phyloP scores from a whole-genome alignment of 169 alveolate genomes.

The Fabrea salina region DNA sequence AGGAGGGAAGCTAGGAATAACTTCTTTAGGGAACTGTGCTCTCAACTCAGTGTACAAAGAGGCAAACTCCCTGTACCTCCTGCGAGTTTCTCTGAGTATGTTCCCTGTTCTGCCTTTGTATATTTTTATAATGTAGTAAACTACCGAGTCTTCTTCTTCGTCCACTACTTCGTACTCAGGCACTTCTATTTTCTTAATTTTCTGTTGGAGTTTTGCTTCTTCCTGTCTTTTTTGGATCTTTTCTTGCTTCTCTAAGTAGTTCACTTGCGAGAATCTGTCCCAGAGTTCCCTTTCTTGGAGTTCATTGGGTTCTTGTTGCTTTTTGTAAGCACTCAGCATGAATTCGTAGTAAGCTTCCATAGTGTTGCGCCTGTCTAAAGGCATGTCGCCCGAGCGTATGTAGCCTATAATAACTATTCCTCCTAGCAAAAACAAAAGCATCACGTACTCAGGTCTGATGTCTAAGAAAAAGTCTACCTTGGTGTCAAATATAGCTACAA shows the following conservation, averaged over 20 bases:
- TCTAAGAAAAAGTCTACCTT: background rate
- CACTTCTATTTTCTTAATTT: background rate
- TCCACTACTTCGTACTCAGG: background rate
- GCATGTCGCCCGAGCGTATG: background rate
- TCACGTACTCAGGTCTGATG: background rate
- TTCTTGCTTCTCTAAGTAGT: background rate
- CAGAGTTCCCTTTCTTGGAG: background rate
- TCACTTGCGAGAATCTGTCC: background rate
- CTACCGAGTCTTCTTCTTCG: background rate
- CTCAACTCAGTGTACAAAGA: background rate
- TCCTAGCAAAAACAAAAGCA: background rate
- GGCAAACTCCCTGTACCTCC: background rate
- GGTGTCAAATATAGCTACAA: background rate
- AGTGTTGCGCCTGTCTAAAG: background rate
- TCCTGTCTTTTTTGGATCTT: background rate
- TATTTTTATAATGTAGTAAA: background rate
- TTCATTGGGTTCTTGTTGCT: background rate
- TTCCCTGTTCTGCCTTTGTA: background rate
- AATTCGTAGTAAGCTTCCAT: background rate
- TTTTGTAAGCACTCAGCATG: background rate
- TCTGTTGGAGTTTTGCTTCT: background rate
- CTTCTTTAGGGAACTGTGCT: background rate
- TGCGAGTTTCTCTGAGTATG: background rate
- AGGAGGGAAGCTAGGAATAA: background rate
- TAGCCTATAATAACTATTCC: background rate